Base-by-base conservation (phyloP, 2,329 filamentous ascomycete genomes). In the Fusarium newnesense region DNA sequence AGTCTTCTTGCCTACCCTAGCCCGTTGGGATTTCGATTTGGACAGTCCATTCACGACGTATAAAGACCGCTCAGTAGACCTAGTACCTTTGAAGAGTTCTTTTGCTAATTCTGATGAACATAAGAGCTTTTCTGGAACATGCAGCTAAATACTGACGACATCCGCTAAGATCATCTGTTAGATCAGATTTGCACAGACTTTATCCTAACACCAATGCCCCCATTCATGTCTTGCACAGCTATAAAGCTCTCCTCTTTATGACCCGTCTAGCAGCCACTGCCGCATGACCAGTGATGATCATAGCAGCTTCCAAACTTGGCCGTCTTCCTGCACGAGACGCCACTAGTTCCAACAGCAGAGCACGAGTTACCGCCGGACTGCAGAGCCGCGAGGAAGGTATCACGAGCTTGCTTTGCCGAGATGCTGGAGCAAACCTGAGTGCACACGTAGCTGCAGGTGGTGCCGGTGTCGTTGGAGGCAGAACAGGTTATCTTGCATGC, bases 301-400 rank as follows among this genome's bases (percentile, higher is more conserved):
- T 59, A 67, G 37, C 64, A 67, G 16, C 64, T 67, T 28, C 50
- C 64, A 28, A 66, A 67, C 2, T n/a, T 59, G 12, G 30, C 39
- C 1, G 61, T 66, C 43, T 67, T 67, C 6, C 11, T 66, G 36
- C 64, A 67, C 8, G 26, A 30, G 11, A 67, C 52, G 2, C 37
- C 40, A 7, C 64, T 66, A 2, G 61, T 67, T 24, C 64, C 64
- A 8, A 66, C 26, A 1, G 49, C 61, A 39, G 61, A 59, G 19
- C 64, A 67, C 5, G 49, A 66, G n/a, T 59, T 49, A 1, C 64
- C 64, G 1, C 37, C 52, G 3, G 37, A 30, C 37, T 67, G 64
- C 0, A 67, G 43, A 4, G 61, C 64, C 1, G n/a, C 61, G 13
- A 67, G 61, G 6, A 67, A 67, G 1, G 36, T 66, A 19, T 67